These are phyloP conservation scores for Candida loeiensis DNA, from an alignment of 805 yeast genomes.

Conservation along the genomic window DNA sequence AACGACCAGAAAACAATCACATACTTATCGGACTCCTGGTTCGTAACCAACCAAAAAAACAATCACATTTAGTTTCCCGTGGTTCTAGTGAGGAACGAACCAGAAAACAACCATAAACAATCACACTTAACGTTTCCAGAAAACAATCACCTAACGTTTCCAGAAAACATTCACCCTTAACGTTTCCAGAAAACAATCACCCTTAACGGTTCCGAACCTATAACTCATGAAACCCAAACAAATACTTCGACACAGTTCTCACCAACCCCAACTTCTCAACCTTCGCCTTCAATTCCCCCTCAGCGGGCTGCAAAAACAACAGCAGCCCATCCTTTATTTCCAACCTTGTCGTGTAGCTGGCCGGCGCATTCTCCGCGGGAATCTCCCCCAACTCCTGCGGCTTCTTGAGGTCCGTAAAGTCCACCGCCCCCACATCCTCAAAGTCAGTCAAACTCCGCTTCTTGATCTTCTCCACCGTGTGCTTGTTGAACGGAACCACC, in stretches of 20 bases:
- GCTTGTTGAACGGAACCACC: slow-evolving; percentile 65
- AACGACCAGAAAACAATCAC: no score
- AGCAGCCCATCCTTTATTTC: slow-evolving; percentile 41
- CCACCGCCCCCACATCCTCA: slow-evolving; percentile 48
- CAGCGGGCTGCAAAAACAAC: slow-evolving; percentile 30
- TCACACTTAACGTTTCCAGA: no score
- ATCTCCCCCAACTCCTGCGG: slow-evolving; percentile 8
- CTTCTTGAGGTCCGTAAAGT: slow-evolving; percentile 9
- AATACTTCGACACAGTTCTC: slow-evolving; percentile 31
- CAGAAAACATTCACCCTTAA: no score
- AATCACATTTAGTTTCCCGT: no score
- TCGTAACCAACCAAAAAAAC: no score
- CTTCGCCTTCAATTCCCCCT: slow-evolving; percentile 21
- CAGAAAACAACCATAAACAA: no score
- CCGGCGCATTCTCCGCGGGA: slow-evolving; percentile 5
- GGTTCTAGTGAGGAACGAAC: no score
- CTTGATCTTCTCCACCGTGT: slow-evolving; percentile 57
- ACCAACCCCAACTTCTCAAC: slow-evolving; percentile 31
- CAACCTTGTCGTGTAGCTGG: slow-evolving; percentile 23
- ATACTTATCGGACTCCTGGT: no score
- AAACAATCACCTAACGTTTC: no score
- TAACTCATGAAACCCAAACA: slow-evolving; percentile 45
- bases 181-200: no score
- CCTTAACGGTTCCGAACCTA: slow-evolving; percentile 11
- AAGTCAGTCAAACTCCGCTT: slow-evolving; percentile 38